phyloP scores from a whole-genome alignment of 192 early-diverging fungal species.

The Haplosporangium gracile region DNA sequence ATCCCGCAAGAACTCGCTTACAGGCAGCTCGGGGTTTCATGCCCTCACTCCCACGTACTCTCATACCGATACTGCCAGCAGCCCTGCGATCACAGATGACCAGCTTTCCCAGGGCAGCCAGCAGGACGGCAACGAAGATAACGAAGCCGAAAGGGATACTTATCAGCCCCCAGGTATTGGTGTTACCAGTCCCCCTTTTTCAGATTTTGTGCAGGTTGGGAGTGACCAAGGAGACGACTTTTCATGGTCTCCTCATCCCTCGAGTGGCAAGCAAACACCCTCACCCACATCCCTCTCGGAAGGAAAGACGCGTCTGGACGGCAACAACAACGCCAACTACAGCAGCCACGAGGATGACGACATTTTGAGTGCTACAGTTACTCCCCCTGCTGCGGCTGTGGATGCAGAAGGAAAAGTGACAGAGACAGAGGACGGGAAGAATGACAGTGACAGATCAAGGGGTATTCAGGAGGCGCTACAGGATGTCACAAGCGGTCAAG shows the following conservation, averaged over 20 bases:
- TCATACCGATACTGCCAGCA: not conserved
- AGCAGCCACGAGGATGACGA: not conserved
- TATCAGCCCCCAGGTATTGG: not conserved
- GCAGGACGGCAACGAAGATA: not conserved
- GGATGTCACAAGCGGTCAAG: not conserved
- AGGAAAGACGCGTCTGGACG: not conserved
- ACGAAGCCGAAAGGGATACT: not conserved
- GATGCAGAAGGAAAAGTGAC: not conserved
- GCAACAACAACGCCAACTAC: not conserved
- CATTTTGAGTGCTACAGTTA: not conserved
- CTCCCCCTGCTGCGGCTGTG: not conserved
- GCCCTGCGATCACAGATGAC: not conserved
- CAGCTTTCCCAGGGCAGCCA: not conserved
- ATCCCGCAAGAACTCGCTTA: slow-evolving; percentile 44
- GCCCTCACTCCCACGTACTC: slow-evolving; percentile 1
- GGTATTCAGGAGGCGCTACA: not conserved
- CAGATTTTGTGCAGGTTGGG: slow-evolving; percentile 39
- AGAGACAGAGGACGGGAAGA: not conserved
- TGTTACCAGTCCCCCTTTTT: slow-evolving; percentile 36
- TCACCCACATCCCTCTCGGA: slow-evolving; percentile 10
- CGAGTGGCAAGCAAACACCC: slow-evolving; percentile 4
- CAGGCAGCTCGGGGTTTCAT: slow-evolving; percentile 18
- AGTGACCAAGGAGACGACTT: slow-evolving; percentile 36
- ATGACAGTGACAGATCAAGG: not conserved
- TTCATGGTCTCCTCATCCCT: slow-evolving; percentile 8